Evolutionary conservation across 78 protist species (phyloP), one percentile per base, ranked within the genome.

Genomic region (Isochrysis galbana): DNA sequence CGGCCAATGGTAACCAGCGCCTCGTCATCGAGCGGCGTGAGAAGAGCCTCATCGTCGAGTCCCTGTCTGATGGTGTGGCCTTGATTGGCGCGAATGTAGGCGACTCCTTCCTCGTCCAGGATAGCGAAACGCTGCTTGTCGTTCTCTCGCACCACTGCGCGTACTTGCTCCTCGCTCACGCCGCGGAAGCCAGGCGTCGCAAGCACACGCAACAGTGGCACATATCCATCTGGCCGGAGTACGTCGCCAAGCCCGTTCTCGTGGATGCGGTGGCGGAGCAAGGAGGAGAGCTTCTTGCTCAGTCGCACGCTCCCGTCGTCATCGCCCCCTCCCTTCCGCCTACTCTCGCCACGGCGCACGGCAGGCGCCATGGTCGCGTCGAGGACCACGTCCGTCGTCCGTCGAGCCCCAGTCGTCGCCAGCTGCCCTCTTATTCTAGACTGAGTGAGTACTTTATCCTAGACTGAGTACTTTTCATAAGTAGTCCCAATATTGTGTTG

Each of bases 21-120:
- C 42, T 0, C 44, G 42, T 72, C 39, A 0, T 5, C n/a, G 44
- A 70, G 61, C 72, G 86, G 44, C 54, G 72, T 17, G 61, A 70
- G 45, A 38, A 89, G 74, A 10, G 42, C n/a, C 21, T 89, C 83
- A 34, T 14, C 39, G 3, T 89, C n/a, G 86, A 29, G 38, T 23
- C 46, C 87, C n/a, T 5, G 22, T n/a, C n/a, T n/a, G 36, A 23
- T 32, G 32, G 97, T 26, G 88, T 95, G 97, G 44, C 97, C 97
- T 70, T 95, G 97, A 39, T 38, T 94, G 26, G 97, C 97, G 26
- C 94, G 70, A 26, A 95, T 78, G 48, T 32, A 22, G 39, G 26
- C 26, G 34, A 39, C 86, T 1, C 82, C 47, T 32, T 10, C 90
- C 36, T 5, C 41, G 46, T 23, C 69, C 0, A 1, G 7, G 47